These are phyloP conservation scores for Sophora flavescens DNA, from an alignment of 306 rosid species.

Conservation along the genomic window DNA sequence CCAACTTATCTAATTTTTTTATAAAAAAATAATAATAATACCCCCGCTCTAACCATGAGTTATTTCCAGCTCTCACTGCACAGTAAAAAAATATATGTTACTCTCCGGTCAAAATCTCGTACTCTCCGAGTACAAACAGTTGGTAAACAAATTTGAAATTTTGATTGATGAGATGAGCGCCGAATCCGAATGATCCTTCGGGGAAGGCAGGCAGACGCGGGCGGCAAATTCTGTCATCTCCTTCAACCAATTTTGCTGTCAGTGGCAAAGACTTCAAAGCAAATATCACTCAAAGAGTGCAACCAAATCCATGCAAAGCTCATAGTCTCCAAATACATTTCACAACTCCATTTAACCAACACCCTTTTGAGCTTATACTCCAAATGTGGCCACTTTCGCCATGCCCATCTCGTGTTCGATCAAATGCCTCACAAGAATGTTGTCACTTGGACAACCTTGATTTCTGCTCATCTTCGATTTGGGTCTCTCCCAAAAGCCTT, in stretches of 20 bases:
- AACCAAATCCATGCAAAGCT: conserved; percentile 61
- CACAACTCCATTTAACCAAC: conserved; percentile 55
- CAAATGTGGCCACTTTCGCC: conserved; percentile 45
- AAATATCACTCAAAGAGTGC: conserved; percentile 50
- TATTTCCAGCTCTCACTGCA: no score
- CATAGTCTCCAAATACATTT: conserved; percentile 51
- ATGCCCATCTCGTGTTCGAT: conserved; percentile 57
- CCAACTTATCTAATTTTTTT: no score
- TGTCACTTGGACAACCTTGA: conserved; percentile 65
- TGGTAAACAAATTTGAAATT: not conserved
- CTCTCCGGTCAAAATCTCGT: no score
- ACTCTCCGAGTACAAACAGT: no score
- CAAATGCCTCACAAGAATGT: conserved; percentile 59
- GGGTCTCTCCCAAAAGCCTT: conserved; percentile 54
- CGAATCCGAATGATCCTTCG: conserved; percentile 33
- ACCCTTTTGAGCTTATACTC: conserved; percentile 51
- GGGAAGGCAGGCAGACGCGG: not conserved
- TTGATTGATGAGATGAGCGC: conserved; percentile 9
- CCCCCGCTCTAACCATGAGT: no score
- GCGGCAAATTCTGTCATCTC: conserved; percentile 13
- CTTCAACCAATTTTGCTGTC: conserved; percentile 47
- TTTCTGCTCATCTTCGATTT: conserved; percentile 53
- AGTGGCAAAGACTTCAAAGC: conserved; percentile 40
- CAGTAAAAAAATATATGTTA: no score
- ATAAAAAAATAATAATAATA: no score